Percentiles rank a stretch among this genome's conserved stretches.
Conservation (phyloP, 345 rosid species). For the Sonneratia alba region DNA sequence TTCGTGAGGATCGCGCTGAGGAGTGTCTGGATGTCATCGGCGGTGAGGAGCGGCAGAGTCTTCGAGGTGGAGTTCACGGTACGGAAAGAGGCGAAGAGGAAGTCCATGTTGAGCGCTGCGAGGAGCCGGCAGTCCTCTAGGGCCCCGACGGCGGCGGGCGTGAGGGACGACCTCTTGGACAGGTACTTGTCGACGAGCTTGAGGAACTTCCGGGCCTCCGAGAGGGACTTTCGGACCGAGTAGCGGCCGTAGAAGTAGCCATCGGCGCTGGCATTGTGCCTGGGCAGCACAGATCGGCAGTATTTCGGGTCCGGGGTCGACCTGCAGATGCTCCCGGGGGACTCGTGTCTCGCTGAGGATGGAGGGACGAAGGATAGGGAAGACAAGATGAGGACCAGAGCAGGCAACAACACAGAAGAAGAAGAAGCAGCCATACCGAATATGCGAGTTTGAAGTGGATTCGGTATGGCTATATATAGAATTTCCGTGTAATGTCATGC, state of each 20-base stretch:
- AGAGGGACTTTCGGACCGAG: conserved; percentile 49
- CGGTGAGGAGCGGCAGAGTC: conserved; percentile 8
- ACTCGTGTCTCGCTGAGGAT: conserved; percentile 10
- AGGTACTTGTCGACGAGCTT: conserved; percentile 40
- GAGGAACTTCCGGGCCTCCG: conserved; percentile 48
- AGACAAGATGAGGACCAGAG: neutral
- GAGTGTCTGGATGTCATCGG: conserved; percentile 18
- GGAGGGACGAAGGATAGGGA: neutral
- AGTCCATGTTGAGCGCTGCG: conserved; percentile 20
- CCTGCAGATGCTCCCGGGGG: conserved; percentile 32
- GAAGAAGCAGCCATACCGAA: neutral
- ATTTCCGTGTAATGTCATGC: neutral
- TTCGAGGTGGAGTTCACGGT: conserved; percentile 4
- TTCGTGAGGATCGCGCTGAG: conserved; percentile 37
- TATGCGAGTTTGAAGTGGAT: neutral
- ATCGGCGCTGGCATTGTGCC: conserved; percentile 27
- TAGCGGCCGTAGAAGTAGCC: conserved; percentile 41
- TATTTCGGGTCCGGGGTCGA: conserved; percentile 53
- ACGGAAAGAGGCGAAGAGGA: conserved; percentile 9
- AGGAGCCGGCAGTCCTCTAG: conserved; percentile 30
- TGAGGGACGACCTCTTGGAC: neutral
- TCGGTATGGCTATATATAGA: neutral
- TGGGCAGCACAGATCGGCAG: conserved; percentile 45
- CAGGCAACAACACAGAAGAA: neutral
- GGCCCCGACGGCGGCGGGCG: conserved; percentile 5